Base-by-base conservation (phyloP, 1,284 basidiomycete genomes). In the Moesziomyces globuligerus region DNA sequence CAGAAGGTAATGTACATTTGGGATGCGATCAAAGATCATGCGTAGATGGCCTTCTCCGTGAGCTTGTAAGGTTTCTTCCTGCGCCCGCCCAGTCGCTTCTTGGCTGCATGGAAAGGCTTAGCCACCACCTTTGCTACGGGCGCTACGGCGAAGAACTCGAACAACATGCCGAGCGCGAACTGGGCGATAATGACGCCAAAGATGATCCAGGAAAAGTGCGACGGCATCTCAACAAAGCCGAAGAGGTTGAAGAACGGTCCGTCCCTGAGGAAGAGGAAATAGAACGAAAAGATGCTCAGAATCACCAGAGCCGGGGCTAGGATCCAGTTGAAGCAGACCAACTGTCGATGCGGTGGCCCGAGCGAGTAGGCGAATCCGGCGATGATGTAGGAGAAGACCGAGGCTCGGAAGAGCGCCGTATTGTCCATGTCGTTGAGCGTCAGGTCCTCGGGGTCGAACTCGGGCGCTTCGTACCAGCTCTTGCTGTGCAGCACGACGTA, bases 371-470 rank as follows among this genome's bases (percentile, higher is more conserved):
- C 51, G 21, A 67, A 55, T 1, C 59, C 69, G 7, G 70, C 64
- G 21, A 72, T 69, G 45, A 75, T 46, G 54, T 75, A 76, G 23
- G 64, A 54, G 37, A 75, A 76, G 17, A 72, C 37, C n/a, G 69
- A 73, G 6, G 46, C 38, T 3, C 48, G 45, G 58, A 72, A 72
- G 13, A 76, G 53, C 0, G 55, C 61, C 4, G 69, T 68, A 41
- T 74, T 75, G 58, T 75, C 72, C 62, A 59, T 57, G 17, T 61
- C 47, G 53, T 66, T 62, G 2, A 72, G 55, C 23, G 62, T 48
- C 5, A 75, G 68, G 25, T 75, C 29, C 21, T 61, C 65, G 3
- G 69, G 65, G 26, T 72, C 69, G 25, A 75, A 60, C 9, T 50
- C 37, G 10, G 74, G 69, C 9, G 53, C 21, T 13, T 57, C 41